Conservation (phyloP, 331 rosid genomes). For the Saraca asoca region DNA sequence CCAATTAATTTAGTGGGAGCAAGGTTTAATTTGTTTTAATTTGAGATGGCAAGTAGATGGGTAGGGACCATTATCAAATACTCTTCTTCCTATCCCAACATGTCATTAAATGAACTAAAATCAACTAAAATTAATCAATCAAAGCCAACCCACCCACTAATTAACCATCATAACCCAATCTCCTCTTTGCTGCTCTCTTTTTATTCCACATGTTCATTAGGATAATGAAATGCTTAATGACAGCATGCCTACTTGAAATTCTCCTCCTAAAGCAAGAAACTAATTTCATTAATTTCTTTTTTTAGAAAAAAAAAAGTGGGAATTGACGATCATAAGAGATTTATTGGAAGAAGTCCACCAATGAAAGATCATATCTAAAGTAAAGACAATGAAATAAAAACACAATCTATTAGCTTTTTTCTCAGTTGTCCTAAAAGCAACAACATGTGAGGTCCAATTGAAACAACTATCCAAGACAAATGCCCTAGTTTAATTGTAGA, state of each 20-base stretch:
- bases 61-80: conserved; percentile 51
- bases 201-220: conserved; percentile 60
- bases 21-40: neutral
- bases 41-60: conserved; percentile 24
- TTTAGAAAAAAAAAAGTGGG: conserved; percentile 31
- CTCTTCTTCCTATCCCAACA: conserved; percentile 30
- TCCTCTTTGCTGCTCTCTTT: conserved; percentile 31
- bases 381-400: conserved; percentile 67
- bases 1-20: no score
- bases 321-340: conserved; percentile 49
- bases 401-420: conserved; percentile 64
- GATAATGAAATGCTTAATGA: conserved; percentile 66
- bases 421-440: conserved; percentile 62
- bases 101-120: conserved; percentile 45
- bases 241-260: conserved; percentile 76
- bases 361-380: conserved; percentile 37
- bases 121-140: conserved; percentile 49
- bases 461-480: conserved; percentile 69
- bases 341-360: conserved; percentile 71
- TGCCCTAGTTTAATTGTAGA: conserved; percentile 43
- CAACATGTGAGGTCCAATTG: conserved; percentile 51
- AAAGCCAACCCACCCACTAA: conserved; percentile 59
- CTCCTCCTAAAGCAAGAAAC: conserved; percentile 53
- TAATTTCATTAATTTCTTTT: conserved; percentile 21
- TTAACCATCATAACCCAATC: conserved; percentile 50